Evolutionary conservation across 306 rosid genomes (phyloP).

Genomic region (Begonia peltatifolia): DNA sequence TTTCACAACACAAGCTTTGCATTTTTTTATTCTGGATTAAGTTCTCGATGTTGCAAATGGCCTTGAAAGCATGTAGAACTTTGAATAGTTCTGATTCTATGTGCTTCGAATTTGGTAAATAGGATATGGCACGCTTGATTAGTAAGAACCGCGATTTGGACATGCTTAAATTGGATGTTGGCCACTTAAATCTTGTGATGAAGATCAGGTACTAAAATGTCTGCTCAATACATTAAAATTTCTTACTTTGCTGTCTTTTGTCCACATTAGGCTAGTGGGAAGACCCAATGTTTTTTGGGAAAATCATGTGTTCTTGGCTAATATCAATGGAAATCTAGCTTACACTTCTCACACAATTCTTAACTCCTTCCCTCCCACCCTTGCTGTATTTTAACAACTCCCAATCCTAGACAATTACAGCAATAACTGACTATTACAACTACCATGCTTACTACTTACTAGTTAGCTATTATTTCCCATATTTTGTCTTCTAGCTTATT

Average conservation of each 20-base stretch:
- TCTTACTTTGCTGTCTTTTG: conserved; percentile 12
- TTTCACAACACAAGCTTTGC: neutral
- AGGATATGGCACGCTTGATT: conserved; percentile 47
- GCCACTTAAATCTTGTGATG: conserved; percentile 44
- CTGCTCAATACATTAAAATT: conserved; percentile 1
- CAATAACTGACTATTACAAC: too few relatives aligned
- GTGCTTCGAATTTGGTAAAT: conserved; percentile 21
- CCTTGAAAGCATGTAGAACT: conserved; percentile 14
- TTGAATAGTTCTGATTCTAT: conserved; percentile 5
- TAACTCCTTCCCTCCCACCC: neutral
- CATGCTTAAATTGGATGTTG: conserved; percentile 21
- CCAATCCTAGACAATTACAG: too few relatives aligned
- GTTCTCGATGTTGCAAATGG: neutral
- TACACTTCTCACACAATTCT: too few relatives aligned
- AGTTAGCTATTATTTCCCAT: too few relatives aligned
- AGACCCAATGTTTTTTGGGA: neutral
- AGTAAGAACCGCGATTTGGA: conserved; percentile 24
- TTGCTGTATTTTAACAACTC: neutral
- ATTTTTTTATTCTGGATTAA: neutral
- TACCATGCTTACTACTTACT: too few relatives aligned
- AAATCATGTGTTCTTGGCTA: neutral
- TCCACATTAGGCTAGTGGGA: neutral
- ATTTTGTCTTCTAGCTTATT: too few relatives aligned
- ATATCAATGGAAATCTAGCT: too few relatives aligned
- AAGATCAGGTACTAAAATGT: conserved; percentile 47